phyloP scores from a whole-genome alignment of 2,329 filamentous ascomycete genomes.

The Epicoccum sorghinum region DNA sequence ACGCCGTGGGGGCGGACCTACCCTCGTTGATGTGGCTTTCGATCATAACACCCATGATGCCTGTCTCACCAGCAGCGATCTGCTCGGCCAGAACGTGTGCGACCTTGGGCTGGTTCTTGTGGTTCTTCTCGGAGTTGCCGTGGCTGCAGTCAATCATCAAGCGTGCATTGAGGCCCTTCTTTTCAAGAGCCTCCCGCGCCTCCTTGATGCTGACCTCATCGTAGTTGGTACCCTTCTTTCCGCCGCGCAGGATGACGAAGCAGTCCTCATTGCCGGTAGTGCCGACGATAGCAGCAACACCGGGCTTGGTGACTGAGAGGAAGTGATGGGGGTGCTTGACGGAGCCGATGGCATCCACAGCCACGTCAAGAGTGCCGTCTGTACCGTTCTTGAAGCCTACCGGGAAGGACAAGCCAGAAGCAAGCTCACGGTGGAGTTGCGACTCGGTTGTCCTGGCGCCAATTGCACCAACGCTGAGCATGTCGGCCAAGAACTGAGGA shows the following conservation, averaged over 20 bases:
- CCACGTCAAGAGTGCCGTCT: slow-evolving; percentile 85
- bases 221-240: slow-evolving; percentile 93
- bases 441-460: slow-evolving; percentile 97
- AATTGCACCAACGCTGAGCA: slow-evolving; percentile 89
- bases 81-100: slow-evolving; percentile 81
- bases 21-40: slow-evolving; percentile 97
- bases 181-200: slow-evolving; percentile 77
- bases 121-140: slow-evolving; percentile 93
- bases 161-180: slow-evolving; percentile 74
- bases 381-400: slow-evolving; percentile 99
- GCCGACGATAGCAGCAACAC: slow-evolving; percentile 91
- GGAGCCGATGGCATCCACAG: slow-evolving; percentile 93
- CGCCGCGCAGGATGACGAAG: slow-evolving; percentile 93
- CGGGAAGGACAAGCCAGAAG: slow-evolving; percentile 92
- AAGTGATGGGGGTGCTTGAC: slow-evolving; percentile 94
- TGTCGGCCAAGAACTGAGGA: slow-evolving; percentile 92
- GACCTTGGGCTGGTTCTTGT: slow-evolving; percentile 97
- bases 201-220: slow-evolving; percentile 82
- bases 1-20: slow-evolving; percentile 48
- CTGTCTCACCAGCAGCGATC: slow-evolving; percentile 80
- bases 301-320: slow-evolving; percentile 95
- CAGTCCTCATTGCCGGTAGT: slow-evolving; percentile 96
- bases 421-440: slow-evolving; percentile 92
- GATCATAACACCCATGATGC: slow-evolving; percentile 98
- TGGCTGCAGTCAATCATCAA: slow-evolving; percentile 99